Evolutionary conservation across 139 green algal genomes (phyloP), one percentile per base, ranked within the genome.

Genomic region (Chlorella sp.): DNA sequence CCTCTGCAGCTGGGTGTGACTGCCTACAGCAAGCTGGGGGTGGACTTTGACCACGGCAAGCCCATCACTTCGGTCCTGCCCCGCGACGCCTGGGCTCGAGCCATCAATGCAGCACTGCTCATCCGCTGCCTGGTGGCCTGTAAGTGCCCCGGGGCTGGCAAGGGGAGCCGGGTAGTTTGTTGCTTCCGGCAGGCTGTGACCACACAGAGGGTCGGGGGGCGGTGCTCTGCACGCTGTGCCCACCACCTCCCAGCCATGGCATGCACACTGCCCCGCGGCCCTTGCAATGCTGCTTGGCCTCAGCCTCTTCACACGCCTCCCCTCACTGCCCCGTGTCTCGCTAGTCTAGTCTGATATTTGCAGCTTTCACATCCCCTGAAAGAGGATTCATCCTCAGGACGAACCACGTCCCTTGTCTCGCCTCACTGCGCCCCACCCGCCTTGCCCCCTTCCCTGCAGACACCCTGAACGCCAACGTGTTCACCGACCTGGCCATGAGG

Each of bases 101-200:
- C 86, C 37, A 92, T 92, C 77, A 94, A 94, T 40, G 80, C 82
- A 37, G 87, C 84, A 34, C 91, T 94, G 39, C 91, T 94, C 61
- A 28, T 82, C 77, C 92, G 93, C 85, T 94, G 92, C 89, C 88
- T 94, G 71, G 90, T 94, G 48, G 92, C 92, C 9, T 94, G 79
- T 85, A 42, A 64, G 79, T 24, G 78, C 24, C 0, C 16, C 28
- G 42, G 2, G 5, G 40, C 4, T 14, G 73, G 18, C 32, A 22
- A 40, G 73, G 32, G 73, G 9, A 34, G 1, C 68, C 36, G 22
- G 9, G 26, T 14, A 76, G 68, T 34, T 7, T 26, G 36, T 57
- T 78, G 71, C 71, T 40, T 24, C 5, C 24, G 71, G 71, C 5
- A 39, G 22, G 28, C 5, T 5, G 48, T 57, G 48, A 57, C 48